phyloP scores from a whole-genome alignment of 2,329 filamentous ascomycete genomes.

The Talaromyces funiculosus region DNA sequence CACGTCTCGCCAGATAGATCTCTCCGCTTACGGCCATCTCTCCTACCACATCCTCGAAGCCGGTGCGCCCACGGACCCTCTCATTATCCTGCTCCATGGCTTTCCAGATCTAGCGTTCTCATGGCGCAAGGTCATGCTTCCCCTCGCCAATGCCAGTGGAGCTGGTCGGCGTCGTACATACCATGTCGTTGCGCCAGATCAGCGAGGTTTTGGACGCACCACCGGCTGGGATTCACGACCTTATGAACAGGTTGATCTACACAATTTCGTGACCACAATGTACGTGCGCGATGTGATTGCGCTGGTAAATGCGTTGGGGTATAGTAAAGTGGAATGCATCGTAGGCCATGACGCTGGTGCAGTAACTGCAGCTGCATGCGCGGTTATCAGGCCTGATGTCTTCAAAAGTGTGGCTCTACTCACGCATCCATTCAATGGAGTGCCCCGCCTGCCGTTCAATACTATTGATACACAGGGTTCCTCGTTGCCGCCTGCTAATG shows the following conservation, averaged over 20 bases:
- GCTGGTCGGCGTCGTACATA: constrained; percentile 31
- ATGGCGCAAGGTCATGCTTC: constrained; percentile 59
- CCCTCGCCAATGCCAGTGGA: constrained; percentile 45
- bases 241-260: constrained; percentile 51
- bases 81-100: constrained; percentile 60
- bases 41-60: constrained; percentile 58
- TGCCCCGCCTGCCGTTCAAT: constrained; percentile 46
- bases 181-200: constrained; percentile 62
- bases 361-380: constrained; percentile 54
- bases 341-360: constrained; percentile 61
- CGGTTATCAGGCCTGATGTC: constrained; percentile 59
- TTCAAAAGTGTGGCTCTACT: constrained; percentile 59
- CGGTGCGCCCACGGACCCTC: constrained; percentile 44
- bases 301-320: constrained; percentile 57
- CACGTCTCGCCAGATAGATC: constrained; percentile 52
- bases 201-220: constrained; percentile 63
- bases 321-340: constrained; percentile 53
- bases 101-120: constrained; percentile 66
- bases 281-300: constrained; percentile 59
- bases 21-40: constrained; percentile 45
- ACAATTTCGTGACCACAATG: constrained; percentile 52
- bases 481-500: background rate
- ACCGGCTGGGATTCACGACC: constrained; percentile 52
- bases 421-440: constrained; percentile 59
- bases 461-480: constrained; percentile 25